Evolutionary conservation across 1,284 basidiomycete genomes (phyloP).

Genomic region (Athelia psychrophila): DNA sequence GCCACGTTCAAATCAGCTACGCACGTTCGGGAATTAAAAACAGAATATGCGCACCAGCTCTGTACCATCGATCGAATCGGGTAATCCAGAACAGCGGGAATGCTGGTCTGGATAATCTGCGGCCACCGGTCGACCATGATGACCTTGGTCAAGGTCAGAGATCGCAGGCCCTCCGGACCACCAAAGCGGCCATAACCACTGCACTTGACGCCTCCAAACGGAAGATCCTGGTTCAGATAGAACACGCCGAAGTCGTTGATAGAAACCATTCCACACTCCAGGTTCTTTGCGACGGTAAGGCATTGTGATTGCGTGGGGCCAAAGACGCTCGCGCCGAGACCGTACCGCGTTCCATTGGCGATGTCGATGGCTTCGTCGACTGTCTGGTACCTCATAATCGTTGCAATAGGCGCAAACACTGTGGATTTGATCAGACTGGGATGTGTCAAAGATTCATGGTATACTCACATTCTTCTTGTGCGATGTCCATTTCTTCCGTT

Average conservation of each 20-base stretch:
- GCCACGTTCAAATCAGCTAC: constrained; percentile 7
- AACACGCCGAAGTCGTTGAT: constrained; percentile 94
- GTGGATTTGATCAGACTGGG: constrained; percentile 9
- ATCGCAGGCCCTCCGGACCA: constrained; percentile 88
- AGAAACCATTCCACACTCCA: constrained; percentile 96
- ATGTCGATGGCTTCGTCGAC: constrained; percentile 83
- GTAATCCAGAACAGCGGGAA: constrained; percentile 87
- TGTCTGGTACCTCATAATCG: constrained; percentile 79
- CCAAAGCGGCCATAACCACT: constrained; percentile 92
- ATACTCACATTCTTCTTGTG: constrained; percentile 73
- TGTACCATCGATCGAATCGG: constrained; percentile 75
- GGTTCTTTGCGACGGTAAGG: constrained; percentile 68
- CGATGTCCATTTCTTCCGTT: constrained; percentile 70
- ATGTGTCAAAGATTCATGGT: not conserved
- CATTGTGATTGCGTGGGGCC: constrained; percentile 79
- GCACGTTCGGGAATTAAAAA: constrained; percentile 1
- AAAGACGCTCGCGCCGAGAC: constrained; percentile 95
- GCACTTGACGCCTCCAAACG: constrained; percentile 89
- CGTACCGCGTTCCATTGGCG: constrained; percentile 86
- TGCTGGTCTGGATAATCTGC: constrained; percentile 76
- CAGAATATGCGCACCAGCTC: constrained; percentile 69
- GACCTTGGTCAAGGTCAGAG: constrained; percentile 85
- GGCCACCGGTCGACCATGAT: constrained; percentile 87
- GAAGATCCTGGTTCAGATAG: constrained; percentile 91
- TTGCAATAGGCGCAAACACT: constrained; percentile 90